phyloP scores from a whole-genome alignment of 2,329 filamentous ascomycete species.

The Colletotrichum sp. region DNA sequence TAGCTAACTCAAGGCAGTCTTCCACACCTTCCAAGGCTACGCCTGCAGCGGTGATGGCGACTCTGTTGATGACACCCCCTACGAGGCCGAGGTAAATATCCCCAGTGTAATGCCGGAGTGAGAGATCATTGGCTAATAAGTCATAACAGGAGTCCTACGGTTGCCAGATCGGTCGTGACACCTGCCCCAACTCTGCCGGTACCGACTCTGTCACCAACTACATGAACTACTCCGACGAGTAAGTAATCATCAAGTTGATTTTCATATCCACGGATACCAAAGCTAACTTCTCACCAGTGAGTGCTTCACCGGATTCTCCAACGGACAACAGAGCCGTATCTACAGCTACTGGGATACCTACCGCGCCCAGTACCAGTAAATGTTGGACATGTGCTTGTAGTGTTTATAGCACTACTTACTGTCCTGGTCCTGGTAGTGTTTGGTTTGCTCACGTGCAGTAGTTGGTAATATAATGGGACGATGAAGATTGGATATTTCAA shows the following conservation, averaged over 20 bases:
- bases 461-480: not conserved
- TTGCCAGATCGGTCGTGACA: slow-evolving; percentile 40
- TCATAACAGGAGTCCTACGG: slow-evolving; percentile 26
- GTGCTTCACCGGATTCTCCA: slow-evolving; percentile 50
- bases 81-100: slow-evolving; percentile 29
- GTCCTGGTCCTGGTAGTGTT: not conserved
- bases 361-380: slow-evolving; percentile 23
- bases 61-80: slow-evolving; percentile 44
- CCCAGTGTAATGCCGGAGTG: rapidly evolving
- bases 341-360: slow-evolving; percentile 31
- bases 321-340: slow-evolving; percentile 42
- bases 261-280: not conserved
- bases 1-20: slow-evolving; percentile 26
- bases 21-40: slow-evolving; percentile 51
- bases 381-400: not conserved
- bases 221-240: slow-evolving; percentile 49
- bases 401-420: not conserved
- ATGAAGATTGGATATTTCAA: not conserved
- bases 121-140: not conserved
- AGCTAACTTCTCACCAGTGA: slow-evolving; percentile 24
- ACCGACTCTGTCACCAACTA: slow-evolving; percentile 43
- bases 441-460: not conserved
- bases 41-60: slow-evolving; percentile 43
- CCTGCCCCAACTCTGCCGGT: slow-evolving; percentile 35
- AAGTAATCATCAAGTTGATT: slow-evolving; percentile 13